These are phyloP conservation scores for Solanum chiquidenum DNA, from an alignment of 257 asterid species.

Conservation along the genomic window DNA sequence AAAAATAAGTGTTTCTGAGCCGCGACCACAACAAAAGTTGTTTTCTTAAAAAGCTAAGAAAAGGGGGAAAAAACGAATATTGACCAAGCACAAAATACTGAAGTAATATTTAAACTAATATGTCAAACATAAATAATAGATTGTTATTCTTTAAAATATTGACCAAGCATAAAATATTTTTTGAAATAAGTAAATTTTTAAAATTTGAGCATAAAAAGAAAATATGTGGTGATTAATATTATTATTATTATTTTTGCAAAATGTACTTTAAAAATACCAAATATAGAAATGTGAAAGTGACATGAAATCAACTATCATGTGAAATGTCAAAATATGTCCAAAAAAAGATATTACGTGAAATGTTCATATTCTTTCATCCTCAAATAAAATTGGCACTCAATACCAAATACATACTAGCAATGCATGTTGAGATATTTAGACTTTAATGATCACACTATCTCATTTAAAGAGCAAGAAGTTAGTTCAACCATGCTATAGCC, in stretches of 20 bases:
- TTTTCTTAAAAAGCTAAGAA: neutral
- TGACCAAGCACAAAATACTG: neutral
- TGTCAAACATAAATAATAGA: neutral
- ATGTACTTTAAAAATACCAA: neutral
- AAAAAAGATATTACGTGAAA: neutral
- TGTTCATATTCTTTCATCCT: neutral
- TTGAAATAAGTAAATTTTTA: neutral
- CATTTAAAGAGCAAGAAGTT: neutral
- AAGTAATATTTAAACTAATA: neutral
- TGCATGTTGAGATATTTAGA: neutral
- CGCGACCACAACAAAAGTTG: rapidly evolving
- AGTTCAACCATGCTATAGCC: neutral
- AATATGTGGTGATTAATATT: neutral
- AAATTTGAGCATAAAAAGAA: neutral
- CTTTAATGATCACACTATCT: neutral
- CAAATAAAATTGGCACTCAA: neutral
- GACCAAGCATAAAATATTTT: neutral
- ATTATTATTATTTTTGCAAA: neutral
- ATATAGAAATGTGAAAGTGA: neutral
- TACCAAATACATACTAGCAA: neutral
- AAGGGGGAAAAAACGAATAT: neutral
- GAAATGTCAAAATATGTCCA: neutral
- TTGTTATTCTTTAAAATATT: neutral
- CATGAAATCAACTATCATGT: neutral
- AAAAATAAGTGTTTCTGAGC: neutral